phyloP scores from a whole-genome alignment of 2,329 filamentous ascomycete genomes.

The Colletotrichum australisinense region DNA sequence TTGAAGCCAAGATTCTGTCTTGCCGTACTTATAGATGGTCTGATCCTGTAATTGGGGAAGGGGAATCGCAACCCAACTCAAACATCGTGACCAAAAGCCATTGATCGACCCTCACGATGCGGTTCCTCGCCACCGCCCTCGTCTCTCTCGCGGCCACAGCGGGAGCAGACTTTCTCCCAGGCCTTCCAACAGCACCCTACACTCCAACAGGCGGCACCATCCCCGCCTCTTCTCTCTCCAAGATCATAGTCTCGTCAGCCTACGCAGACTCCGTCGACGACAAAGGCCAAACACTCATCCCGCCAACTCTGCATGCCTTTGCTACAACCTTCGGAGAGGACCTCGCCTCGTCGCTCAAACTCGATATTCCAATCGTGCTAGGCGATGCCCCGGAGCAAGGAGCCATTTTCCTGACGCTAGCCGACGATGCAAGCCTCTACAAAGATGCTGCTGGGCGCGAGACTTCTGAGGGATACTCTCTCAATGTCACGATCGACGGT shows the following conservation, averaged over 20 bases:
- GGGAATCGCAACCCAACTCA: not conserved
- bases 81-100: not conserved
- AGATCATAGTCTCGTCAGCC: constrained; percentile 56
- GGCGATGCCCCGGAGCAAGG: constrained; percentile 38
- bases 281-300: constrained; percentile 61
- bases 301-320: constrained; percentile 60
- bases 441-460: constrained; percentile 56
- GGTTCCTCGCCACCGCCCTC: not conserved
- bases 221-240: constrained; percentile 41
- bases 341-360: constrained; percentile 41
- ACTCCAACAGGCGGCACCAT: constrained; percentile 41
- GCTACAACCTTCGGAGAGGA: constrained; percentile 56
- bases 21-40: not conserved
- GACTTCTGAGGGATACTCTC: constrained; percentile 61
- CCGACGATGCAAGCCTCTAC: constrained; percentile 48
- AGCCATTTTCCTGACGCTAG: constrained; percentile 59
- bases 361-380: constrained; percentile 45
- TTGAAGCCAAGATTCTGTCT: not conserved
- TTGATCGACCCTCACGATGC: not conserved
- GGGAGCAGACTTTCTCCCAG: constrained; percentile 29
- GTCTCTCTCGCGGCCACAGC: not conserved
- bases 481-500: constrained; percentile 52
- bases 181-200: constrained; percentile 51
- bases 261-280: constrained; percentile 55
- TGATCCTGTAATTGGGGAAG: not conserved